A percentile compares a stretch with the other conserved stretches of the same genome.
These are phyloP conservation scores for Somion occarium DNA, from an alignment of 1,284 basidiomycete genomes.

Conservation along the genomic window DNA sequence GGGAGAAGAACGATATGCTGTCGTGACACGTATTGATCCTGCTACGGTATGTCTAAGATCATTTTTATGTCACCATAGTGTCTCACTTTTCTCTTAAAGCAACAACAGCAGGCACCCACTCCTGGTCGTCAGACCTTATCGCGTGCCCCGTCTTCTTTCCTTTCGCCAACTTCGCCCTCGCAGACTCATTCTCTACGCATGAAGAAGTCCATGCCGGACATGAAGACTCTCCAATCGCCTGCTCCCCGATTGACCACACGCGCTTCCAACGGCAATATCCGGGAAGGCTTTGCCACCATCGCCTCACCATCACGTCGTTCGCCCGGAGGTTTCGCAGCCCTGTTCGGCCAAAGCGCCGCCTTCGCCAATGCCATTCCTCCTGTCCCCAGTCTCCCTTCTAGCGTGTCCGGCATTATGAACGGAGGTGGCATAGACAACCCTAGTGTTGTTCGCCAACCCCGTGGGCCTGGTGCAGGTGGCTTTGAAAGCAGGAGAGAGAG, in stretches of 20 bases:
- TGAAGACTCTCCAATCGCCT: slow-evolving; percentile 79
- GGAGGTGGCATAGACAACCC: slow-evolving; percentile 36
- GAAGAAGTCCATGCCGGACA: slow-evolving; percentile 96
- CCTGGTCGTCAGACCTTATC: slow-evolving; percentile 52
- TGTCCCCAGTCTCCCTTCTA: slow-evolving; percentile 68
- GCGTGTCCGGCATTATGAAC: slow-evolving; percentile 43
- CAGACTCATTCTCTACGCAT: slow-evolving; percentile 60
- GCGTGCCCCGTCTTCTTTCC: slow-evolving; percentile 70
- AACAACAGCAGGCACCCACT: slow-evolving; percentile 19
- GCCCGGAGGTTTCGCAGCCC: slow-evolving; percentile 61
- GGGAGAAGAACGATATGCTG: slow-evolving; percentile 88
- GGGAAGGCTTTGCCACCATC: slow-evolving; percentile 87
- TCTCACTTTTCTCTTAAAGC: slow-evolving; percentile 19
- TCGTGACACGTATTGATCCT: slow-evolving; percentile 84
- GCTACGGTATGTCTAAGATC: slow-evolving; percentile 46
- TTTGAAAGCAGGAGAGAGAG: slow-evolving; percentile 67
- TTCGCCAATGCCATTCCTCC: slow-evolving; percentile 58
- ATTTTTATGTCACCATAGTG: slow-evolving; percentile 6
- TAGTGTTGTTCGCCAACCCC: slow-evolving; percentile 71
- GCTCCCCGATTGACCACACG: slow-evolving; percentile 78
- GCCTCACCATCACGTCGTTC: slow-evolving; percentile 75
- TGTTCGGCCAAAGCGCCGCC: slow-evolving; percentile 45
- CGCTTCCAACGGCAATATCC: slow-evolving; percentile 86
- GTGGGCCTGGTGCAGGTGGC: slow-evolving; percentile 69
- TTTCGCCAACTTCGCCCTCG: slow-evolving; percentile 49